Evolutionary conservation across 116 monocot species (phyloP), one percentile per base, ranked within the genome.

Genomic region (Iris pallida): DNA sequence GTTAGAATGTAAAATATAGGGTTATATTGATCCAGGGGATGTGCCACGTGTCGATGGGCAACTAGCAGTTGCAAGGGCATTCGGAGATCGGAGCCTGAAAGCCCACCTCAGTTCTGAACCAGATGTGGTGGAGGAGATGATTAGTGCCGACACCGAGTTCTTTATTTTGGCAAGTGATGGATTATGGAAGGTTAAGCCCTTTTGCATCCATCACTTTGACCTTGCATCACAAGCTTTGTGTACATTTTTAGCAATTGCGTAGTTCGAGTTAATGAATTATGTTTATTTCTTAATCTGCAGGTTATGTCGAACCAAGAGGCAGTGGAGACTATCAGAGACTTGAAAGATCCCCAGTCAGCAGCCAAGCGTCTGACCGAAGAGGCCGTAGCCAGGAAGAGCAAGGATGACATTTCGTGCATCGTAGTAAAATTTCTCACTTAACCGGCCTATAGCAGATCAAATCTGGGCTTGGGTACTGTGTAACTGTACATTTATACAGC

Each of bases 1-100:
- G 30, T 30, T 30, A 30, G 30, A 30, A 30, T 30, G 30, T 30
- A 30, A 30, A 30, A 48, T 6, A 12, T 52, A 8, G 40, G 2
- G 41, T 53, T 5, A 45, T 45, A 6, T 75, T 56, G n/a, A 63
- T 77, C 40, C 81, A 96, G 97, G 97, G 45, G 91, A 98, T 47
- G 97, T 98, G 57, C 90, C 97, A 15, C 89, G 97, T 61, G 97
- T 98, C 9, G 93, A 98, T 68, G 97, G 92, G n/a, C 85, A 87
- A 53, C 86, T 98, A 19, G 97, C 92, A n/a, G 93, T 92, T 53
- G 92, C 92, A 48, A 81, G 97, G 52, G 97, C 93, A 41, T 98
- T 98, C 74, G 97, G 97, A 7, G 97, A 98, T 56, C 55, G 80
- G 52, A 91, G 91, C 66, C 74, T 98, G 78, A 92, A 98, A 59